A percentile compares a stretch with the other conserved stretches of the same genome.
phyloP scores from a whole-genome alignment of 495 filamentous ascomycete species.

The Penicillium tannophilum region DNA sequence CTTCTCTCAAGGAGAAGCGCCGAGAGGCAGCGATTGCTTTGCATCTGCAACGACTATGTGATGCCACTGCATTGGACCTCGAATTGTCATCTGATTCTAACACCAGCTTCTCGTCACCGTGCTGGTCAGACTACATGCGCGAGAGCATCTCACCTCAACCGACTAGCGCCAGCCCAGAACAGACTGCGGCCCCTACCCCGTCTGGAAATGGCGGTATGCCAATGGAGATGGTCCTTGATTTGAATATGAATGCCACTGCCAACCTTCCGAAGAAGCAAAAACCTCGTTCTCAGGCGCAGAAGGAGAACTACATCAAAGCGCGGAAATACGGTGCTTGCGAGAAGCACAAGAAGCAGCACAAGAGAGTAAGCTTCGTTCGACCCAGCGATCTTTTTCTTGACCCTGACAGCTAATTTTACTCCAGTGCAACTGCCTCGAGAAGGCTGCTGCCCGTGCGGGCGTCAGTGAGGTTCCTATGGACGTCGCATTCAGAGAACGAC shows the following conservation, averaged over 20 bases:
- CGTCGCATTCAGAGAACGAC: slow-evolving; percentile 13
- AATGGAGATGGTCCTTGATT: slow-evolving; percentile 47
- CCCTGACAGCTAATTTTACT: slow-evolving; percentile 23
- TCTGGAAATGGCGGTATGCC: slow-evolving; percentile 25
- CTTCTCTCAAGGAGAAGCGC: slow-evolving; percentile 48
- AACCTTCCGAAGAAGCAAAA: slow-evolving; percentile 51
- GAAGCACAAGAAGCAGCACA: slow-evolving; percentile 53
- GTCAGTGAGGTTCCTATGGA: slow-evolving; percentile 23
- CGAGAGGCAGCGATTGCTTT: slow-evolving; percentile 47
- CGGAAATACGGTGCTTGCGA: slow-evolving; percentile 49
- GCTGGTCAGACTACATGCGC: slow-evolving; percentile 37
- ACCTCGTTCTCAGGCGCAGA: slow-evolving; percentile 47
- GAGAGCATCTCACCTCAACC: slow-evolving; percentile 30
- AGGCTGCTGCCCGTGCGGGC: slow-evolving; percentile 30
- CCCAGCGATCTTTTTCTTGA: background rate
- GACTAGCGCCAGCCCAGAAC: slow-evolving; percentile 23
- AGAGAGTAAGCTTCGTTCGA: slow-evolving; percentile 37
- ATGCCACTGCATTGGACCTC: slow-evolving; percentile 32
- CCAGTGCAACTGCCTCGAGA: slow-evolving; percentile 52
- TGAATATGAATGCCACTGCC: slow-evolving; percentile 50
- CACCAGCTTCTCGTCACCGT: slow-evolving; percentile 41
- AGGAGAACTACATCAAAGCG: slow-evolving; percentile 52
- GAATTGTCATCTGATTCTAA: slow-evolving; percentile 37
- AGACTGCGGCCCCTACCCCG: slow-evolving; percentile 21
- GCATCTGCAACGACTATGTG: slow-evolving; percentile 43